Base-by-base conservation (phyloP, 2,329 filamentous ascomycete genomes). In the Colletotrichum neosansevieriae region DNA sequence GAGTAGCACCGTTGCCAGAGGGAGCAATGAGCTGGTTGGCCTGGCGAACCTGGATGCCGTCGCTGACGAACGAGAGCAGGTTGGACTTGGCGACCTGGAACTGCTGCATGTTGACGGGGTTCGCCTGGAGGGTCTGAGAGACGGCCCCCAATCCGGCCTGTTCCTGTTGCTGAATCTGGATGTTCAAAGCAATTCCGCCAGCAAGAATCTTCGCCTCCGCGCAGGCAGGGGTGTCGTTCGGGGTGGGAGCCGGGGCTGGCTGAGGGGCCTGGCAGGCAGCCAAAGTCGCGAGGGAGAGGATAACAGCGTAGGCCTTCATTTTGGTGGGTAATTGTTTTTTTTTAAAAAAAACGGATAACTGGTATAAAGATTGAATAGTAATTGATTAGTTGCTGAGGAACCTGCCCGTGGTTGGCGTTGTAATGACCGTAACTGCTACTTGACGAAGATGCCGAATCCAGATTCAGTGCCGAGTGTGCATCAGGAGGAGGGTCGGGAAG, bases 51-150 rank as follows among this genome's bases (percentile, higher is more conserved):
- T 63, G 63, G 21, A 70, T 70, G 2, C 67, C 67, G 17, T 70
- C 67, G 53, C 64, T 70, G 34, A 70, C 67, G 32, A 68, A 67
- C 12, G 67, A 63, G 6, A 70, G 42, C 40, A 70, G 58, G 29
- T 68, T 70, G 50, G 67, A 67, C 59, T 70, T 70, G 64, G 67
- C 67, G 19, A 61, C 54, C 67, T 70, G 63, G 42, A 70, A 70
- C 42, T 70, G 64, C 47, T 68, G 63, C 40, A 56, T 57, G 29
- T 70, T 68, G 54, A 51, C 44, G 4, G 67, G 67, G 15, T 68
- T 68, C 9, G 58, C 58, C 64, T 59, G 54, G 3, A 70, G 64
- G 2, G 63, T 36, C 40, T 70, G 54, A n/a, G 51, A 53, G 19
- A 70, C 63, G 32, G 64, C 58, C 6, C 60, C 56, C 40, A 63